Base-by-base conservation (phyloP, 306 rosid genomes). In the Glycine latifolia region DNA sequence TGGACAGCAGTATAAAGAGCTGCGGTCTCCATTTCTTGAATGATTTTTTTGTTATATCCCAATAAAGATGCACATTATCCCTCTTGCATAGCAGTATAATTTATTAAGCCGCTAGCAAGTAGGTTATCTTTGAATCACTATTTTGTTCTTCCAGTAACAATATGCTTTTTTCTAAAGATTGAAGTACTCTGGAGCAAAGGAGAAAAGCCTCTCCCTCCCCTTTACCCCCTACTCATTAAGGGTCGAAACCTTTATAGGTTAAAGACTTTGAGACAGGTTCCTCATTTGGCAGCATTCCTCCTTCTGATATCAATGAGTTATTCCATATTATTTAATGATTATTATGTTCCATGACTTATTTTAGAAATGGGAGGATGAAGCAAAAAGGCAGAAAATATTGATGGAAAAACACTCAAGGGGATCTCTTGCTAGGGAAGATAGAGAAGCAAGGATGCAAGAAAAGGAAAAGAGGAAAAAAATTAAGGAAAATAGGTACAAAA, bases 141-240 rank as follows among this genome's bases (percentile, higher is more conserved):
- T 46, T 73, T 15, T 53, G 39, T 81, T 46, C 39, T 70, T 59
- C 72, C 62, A 39, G 17, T 54, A 86, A 72, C 71, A 78, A 75
- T 41, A 11, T 50, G 41, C 43, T 31, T 54, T 54, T 56, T 82
- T 63, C 31, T 67, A 71, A 88, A 95, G 99, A 87, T 95, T 86
- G 97, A 95, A 87, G 97, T 93, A 33, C 89, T 93, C 11, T 95
- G 99, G 99, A 93, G 99, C 85, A 95, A 89, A 80, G 98, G 99
- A 77, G 94, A 89, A 88, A 91, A 88, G 70, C 90, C 95, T 73
- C 91, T 90, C 39, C 95, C 95, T 69, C 94, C 93, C 54, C 95
- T 95, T 60, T 83, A 91, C 75, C 97, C 97, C 73, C 88, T 93
- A 43, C 79, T 95, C 80, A 89, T 93, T 9, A 93, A 95, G 88